Conservation (phyloP, 1,284 basidiomycete genomes). For the Fomitopsis betulina region DNA sequence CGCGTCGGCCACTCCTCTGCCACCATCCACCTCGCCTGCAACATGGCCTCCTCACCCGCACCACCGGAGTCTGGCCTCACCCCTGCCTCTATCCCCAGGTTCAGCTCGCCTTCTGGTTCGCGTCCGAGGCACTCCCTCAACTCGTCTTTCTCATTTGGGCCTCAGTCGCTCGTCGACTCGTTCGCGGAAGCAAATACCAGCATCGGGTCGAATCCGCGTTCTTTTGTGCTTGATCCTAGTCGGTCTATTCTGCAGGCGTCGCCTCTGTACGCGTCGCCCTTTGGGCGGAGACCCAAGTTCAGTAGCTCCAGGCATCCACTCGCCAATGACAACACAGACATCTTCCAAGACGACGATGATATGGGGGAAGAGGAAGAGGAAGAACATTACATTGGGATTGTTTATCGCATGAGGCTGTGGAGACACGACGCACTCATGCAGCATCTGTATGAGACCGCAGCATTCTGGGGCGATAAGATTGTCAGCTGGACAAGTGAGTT, state of each 20-base stretch:
- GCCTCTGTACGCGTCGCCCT: slow-evolving; percentile 58
- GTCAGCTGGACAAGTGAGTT: slow-evolving; percentile 89
- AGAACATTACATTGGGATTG: slow-evolving; percentile 69
- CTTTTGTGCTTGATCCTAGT: slow-evolving; percentile 67
- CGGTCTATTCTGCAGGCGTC: slow-evolving; percentile 68
- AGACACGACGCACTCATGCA: slow-evolving; percentile 97
- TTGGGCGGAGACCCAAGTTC: slow-evolving; percentile 40
- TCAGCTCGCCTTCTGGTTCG: slow-evolving; percentile 41
- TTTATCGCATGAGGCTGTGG: slow-evolving; percentile 96
- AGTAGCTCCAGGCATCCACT: slow-evolving; percentile 59
- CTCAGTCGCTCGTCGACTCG: slow-evolving; percentile 66
- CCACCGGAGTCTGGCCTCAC: slow-evolving; percentile 32
- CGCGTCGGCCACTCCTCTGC: not conserved
- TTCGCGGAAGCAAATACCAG: slow-evolving; percentile 57
- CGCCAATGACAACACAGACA: slow-evolving; percentile 71
- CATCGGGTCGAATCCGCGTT: slow-evolving; percentile 46
- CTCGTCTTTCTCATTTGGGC: slow-evolving; percentile 79
- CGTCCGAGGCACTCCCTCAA: slow-evolving; percentile 62
- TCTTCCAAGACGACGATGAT: slow-evolving; percentile 61
- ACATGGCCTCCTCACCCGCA: slow-evolving; percentile 27
- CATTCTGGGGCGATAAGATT: slow-evolving; percentile 98
- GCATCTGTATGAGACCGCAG: slow-evolving; percentile 95
- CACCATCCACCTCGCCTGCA: not conserved
- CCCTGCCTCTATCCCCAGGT: slow-evolving; percentile 21
- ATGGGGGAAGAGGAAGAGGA: slow-evolving; percentile 18